A percentile compares a stretch with the other conserved stretches of the same genome.
Conservation (phyloP, 2,329 filamentous ascomycete genomes). For the Tolypocladium pustulatum region DNA sequence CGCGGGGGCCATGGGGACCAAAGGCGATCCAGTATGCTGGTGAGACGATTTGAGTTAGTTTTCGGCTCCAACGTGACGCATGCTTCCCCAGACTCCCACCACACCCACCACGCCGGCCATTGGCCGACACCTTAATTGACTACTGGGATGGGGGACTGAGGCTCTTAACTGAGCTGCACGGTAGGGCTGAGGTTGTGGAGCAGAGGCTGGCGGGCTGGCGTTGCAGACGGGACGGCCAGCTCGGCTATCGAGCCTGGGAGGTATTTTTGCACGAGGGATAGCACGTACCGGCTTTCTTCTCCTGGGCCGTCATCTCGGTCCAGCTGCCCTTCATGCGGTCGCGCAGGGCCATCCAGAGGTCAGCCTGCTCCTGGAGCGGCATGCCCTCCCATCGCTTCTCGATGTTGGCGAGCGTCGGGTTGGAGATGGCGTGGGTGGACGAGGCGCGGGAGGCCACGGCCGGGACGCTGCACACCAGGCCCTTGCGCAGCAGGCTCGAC, state of each 20-base stretch:
- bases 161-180: slow-evolving; percentile 3
- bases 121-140: neutral
- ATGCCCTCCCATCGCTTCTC: slow-evolving; percentile 99
- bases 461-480: slow-evolving; percentile 31
- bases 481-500: slow-evolving; percentile 41
- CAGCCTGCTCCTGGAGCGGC: slow-evolving; percentile 97
- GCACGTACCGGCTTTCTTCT: slow-evolving; percentile 95
- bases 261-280: slow-evolving; percentile 19
- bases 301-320: slow-evolving; percentile 86
- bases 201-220: slow-evolving; percentile 2
- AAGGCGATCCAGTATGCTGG: slow-evolving; percentile 99
- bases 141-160: slow-evolving; percentile 1
- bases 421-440: slow-evolving; percentile 87
- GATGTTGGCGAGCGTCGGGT: slow-evolving; percentile 94
- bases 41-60: slow-evolving; percentile 28
- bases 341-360: slow-evolving; percentile 95
- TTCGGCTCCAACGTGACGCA: slow-evolving; percentile 7
- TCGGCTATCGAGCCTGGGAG: slow-evolving; percentile 17
- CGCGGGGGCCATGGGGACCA: slow-evolving; percentile 88
- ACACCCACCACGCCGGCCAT: neutral
- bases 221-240: slow-evolving; percentile 7
- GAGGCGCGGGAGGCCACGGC: slow-evolving; percentile 40
- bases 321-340: slow-evolving; percentile 99
- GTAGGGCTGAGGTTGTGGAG: slow-evolving; percentile 10
- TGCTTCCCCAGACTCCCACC: slow-evolving; percentile 1